A percentile compares a stretch with the other conserved stretches of the same genome.
These are phyloP conservation scores for Porogramme epimiltina DNA, from an alignment of 1,284 basidiomycete species.

Conservation along the genomic window DNA sequence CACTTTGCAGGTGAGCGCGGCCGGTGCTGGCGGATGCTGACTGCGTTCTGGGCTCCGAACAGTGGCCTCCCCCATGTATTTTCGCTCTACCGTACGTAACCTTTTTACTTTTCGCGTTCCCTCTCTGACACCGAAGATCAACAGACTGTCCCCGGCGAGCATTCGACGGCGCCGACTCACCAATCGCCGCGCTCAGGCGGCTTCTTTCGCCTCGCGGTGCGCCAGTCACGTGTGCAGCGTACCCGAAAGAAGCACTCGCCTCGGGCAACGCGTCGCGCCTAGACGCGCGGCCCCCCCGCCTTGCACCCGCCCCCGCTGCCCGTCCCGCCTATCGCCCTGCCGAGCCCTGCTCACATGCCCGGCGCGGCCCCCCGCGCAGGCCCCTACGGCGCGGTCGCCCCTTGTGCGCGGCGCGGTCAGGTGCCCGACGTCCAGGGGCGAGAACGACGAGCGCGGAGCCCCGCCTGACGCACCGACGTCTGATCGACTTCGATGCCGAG, in stretches of 20 bases:
- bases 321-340: not conserved
- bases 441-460: not conserved
- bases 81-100: slow-evolving; percentile 9
- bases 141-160: not conserved
- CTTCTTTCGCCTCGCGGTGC: slow-evolving; percentile 5
- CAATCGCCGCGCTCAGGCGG: no score
- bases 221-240: slow-evolving; percentile 10
- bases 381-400: not conserved
- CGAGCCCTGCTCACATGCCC: not conserved
- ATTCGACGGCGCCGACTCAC: not conserved
- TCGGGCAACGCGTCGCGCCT: no score
- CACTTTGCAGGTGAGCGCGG: no score
- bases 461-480: slow-evolving; percentile 7
- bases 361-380: not conserved
- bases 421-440: not conserved
- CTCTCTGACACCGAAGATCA: not conserved
- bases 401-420: not conserved
- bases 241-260: slow-evolving; percentile 1
- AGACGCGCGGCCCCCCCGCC: not conserved
- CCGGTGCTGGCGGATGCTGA: no score
- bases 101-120: not conserved
- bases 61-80: no score
- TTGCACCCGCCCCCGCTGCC: not conserved
- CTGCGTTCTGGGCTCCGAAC: no score
- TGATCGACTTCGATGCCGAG: slow-evolving; percentile 12